Base-by-base conservation (phyloP, 176 grass and related monocot genomes). In the Carex scoparia region DNA sequence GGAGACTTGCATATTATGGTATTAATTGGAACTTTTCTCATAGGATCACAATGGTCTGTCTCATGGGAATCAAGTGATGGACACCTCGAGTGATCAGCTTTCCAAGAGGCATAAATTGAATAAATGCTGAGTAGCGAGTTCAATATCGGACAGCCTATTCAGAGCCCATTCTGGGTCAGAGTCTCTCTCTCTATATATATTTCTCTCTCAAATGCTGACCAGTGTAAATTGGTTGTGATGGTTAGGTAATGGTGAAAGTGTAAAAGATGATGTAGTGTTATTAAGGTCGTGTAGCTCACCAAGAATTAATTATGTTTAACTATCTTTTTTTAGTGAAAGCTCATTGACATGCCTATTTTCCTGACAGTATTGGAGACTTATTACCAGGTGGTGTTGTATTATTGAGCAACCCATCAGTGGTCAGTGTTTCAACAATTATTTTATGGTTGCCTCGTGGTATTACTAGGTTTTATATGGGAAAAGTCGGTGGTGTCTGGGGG, bases 31-130 rank as follows among this genome's bases (percentile, higher is more conserved):
- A 76, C 27, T 53, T 57, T 35, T 56, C 4, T 28, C 10, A 31
- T 69, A 84, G 90, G 84, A 84, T 59, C 84, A 77, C 54, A 37
- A 86, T 65, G 80, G 72, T 42, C 71, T 62, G 42, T 19, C 79
- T 2, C 78, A 82, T 19, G 56, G 83, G 69, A 86, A 76, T 84
- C 84, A 81, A 84, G 82, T 59, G 10, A 70, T 85, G 48, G 84
- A 86, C 33, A 66, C 35, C 10, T n/a, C 84, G 4, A 69, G 69
- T 48, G 87, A 89, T 42, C 87, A 82, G 83, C 81, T 79, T 59
- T 86, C 68, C 15, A 91, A 91, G 84, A 89, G 81, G 48, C 84
- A 84, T 53, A 82, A 85, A 42, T 53, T 51, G 48, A 83, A 83
- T 68, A 83, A 83, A 83, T 83, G 81, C 56, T 64, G 81, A 83